phyloP scores from a whole-genome alignment of 306 rosid species.

The Vigna reflexopilosa region DNA sequence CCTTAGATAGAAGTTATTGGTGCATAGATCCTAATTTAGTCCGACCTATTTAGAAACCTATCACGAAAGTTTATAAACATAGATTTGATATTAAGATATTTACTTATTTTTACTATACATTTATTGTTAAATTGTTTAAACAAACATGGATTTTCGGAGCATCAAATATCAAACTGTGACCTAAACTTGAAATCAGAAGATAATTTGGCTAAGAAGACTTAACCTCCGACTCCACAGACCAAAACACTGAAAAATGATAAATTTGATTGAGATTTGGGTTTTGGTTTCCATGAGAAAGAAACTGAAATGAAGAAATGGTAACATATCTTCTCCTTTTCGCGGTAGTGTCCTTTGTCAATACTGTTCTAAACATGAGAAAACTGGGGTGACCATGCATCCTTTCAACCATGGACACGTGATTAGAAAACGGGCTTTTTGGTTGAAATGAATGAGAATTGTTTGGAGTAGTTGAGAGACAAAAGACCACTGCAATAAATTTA shows the following conservation, averaged over 20 bases:
- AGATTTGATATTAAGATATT: no score
- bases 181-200: no score
- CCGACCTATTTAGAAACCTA: no score
- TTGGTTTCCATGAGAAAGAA: constrained; percentile 4
- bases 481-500: constrained; percentile 45
- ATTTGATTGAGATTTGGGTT: constrained; percentile 13
- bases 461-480: constrained; percentile 39
- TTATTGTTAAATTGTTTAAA: no score
- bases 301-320: not conserved
- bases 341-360: constrained; percentile 15
- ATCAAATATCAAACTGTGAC: no score
- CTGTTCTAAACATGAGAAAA: not conserved
- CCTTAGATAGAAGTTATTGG: no score
- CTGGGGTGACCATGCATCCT: not conserved
- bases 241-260: not conserved
- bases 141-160: no score
- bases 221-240: no score
- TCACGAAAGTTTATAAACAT: no score
- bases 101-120: no score
- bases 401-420: not conserved
- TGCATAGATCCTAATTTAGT: no score
- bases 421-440: constrained; percentile 9
- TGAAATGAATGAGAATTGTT: constrained; percentile 33
- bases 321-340: not conserved
- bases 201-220: no score